Conservation (phyloP, 164 flowering plant genomes). For the Vitis rupestris region DNA sequence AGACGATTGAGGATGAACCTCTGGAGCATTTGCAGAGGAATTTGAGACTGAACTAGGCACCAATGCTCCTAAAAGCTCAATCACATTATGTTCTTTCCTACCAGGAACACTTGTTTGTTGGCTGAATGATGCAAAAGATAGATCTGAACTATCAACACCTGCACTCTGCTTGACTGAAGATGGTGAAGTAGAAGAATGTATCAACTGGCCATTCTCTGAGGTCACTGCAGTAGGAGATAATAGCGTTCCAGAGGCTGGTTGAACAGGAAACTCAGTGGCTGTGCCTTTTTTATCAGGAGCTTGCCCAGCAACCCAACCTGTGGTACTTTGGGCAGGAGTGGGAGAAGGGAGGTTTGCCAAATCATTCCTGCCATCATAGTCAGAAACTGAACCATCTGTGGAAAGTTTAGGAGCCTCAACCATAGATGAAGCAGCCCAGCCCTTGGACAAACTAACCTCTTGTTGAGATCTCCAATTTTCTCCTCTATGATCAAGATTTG, state of each 20-base stretch:
- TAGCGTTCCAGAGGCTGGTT: slow-evolving; percentile 12
- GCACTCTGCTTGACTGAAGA: slow-evolving; percentile 7
- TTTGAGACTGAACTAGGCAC: slow-evolving; percentile 4
- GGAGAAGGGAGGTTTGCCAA: slow-evolving; percentile 59
- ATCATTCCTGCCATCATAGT: slow-evolving; percentile 18
- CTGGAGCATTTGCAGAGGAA: slow-evolving; percentile 15
- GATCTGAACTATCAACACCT: slow-evolving; percentile 9
- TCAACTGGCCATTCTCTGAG: slow-evolving; percentile 13
- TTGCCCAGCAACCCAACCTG: slow-evolving; percentile 22
- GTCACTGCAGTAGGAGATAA: slow-evolving; percentile 3
- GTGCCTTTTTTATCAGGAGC: slow-evolving; percentile 32
- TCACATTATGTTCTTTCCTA: not conserved
- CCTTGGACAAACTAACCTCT: slow-evolving; percentile 17
- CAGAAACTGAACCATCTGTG: slow-evolving; percentile 31
- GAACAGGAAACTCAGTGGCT: slow-evolving; percentile 15
- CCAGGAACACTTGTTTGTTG: slow-evolving; percentile 10
- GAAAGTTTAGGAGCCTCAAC: slow-evolving; percentile 33
- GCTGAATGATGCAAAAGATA: slow-evolving; percentile 2
- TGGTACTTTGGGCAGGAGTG: slow-evolving; percentile 42
- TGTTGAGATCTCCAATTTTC: slow-evolving; percentile 26
- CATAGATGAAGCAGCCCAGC: slow-evolving; percentile 17
- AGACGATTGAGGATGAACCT: slow-evolving; percentile 20
- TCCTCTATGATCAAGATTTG: slow-evolving; percentile 24
- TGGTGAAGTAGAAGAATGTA: slow-evolving; percentile 5
- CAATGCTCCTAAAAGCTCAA: slow-evolving; percentile 1